Evolutionary conservation across 1,284 basidiomycete genomes (phyloP).

Genomic region (Rhodotorula sp.): DNA sequence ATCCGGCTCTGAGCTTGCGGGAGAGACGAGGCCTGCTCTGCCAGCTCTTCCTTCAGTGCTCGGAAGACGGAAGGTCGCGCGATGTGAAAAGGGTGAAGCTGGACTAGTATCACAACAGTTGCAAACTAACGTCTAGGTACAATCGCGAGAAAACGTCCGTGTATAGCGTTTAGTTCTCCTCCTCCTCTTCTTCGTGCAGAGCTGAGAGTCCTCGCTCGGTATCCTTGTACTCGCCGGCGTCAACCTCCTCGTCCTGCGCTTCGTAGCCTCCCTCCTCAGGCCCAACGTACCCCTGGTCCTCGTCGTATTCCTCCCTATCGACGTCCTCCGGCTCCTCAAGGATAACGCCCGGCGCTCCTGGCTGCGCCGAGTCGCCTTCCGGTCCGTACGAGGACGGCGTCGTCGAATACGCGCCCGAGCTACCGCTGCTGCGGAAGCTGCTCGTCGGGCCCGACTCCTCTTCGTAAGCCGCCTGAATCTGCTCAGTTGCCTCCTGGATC

Average conservation of each 20-base stretch:
- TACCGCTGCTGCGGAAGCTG: constrained; percentile 5
- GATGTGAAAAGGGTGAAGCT: too few species aligned
- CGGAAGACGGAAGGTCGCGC: too few species aligned
- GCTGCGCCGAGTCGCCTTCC: not conserved
- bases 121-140: too few species aligned
- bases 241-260: not conserved
- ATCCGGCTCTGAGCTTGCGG: too few species aligned
- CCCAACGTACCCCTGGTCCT: constrained; percentile 5
- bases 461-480: constrained; percentile 39
- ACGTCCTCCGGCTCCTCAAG: constrained; percentile 21
- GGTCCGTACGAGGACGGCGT: not conserved
- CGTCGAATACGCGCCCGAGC: not conserved
- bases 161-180: too few species aligned
- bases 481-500: constrained; percentile 58
- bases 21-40: too few species aligned
- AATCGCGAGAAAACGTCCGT: too few species aligned
- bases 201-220: too few species aligned
- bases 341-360: not conserved
- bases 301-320: not conserved
- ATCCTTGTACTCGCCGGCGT: not conserved
- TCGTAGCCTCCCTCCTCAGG: constrained; percentile 3
- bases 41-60: too few species aligned
- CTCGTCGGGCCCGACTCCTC: constrained; percentile 17
- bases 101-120: too few species aligned
- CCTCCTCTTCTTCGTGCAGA: too few species aligned